Evolutionary conservation across 148 eudicot genomes (phyloP), one percentile per base, ranked within the genome.

Genomic region (Spergularia marina): DNA sequence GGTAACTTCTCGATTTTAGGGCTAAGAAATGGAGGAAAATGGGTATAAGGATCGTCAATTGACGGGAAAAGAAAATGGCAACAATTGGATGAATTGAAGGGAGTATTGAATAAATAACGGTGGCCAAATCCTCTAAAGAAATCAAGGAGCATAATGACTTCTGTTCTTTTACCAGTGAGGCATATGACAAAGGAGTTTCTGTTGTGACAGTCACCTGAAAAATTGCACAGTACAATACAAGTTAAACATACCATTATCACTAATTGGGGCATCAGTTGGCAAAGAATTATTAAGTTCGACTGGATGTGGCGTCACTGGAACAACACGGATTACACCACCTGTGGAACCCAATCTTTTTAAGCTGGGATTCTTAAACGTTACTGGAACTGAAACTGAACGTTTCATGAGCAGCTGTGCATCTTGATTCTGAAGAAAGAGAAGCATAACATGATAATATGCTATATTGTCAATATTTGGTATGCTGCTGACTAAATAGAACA

Each of bases 371-470:
- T 72, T 81, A 0, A 81, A 79, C 70, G 76, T 81, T 9, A 81
- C 80, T 57, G 83, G 83, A 66, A 81, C 83, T 52, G 83, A 81
- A 73, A 76, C 58, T 39, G 80, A 81, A 15, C 83, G 76, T 67
- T 72, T 81, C 80, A 81, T 81, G 57, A 60, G 76, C 70, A 76
- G 68, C 21, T 76, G 80, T 53, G 59, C 64, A 51, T 81, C 83
- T 81, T 81, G 80, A 54, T 59, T 59, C 83, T 81, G 83, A 53
- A 15, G 6, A 55, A 51, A 71, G 18, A 66, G 49, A 75, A 70
- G 5, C 7, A 18, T 7, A 36, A 21, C 54, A n/a, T 10, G 70
- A 6, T 4, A 6, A 44, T 23, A 10, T 4, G 17, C 17, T 25
- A 39, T 40, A 13, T 11, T 23, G 36, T 25, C 60, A 18, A 52